Base-by-base conservation (phyloP, 2,329 filamentous ascomycete genomes). In the Xylariaceae sp. region DNA sequence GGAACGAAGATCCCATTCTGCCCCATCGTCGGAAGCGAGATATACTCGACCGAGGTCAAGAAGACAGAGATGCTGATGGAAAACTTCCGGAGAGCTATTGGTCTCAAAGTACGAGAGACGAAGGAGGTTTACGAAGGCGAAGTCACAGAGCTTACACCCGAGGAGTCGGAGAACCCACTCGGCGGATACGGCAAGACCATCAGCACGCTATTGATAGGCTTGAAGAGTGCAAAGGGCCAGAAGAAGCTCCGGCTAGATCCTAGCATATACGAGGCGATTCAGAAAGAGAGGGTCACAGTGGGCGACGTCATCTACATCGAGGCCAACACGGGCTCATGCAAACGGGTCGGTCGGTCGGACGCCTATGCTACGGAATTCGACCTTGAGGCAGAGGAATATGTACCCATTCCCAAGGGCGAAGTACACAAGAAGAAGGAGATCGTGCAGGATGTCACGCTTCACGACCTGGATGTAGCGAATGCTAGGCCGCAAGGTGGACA, bases 391-490 rank as follows among this genome's bases (percentile, higher is more conserved):
- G 95, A 99, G 77, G 95, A 99, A 78, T 99, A 99, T 75, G 95
- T 99, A 64, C 95, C 95, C 5, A 96, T 99, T 63, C 95, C 95
- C 56, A 99, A 99, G 81, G 95, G 95, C 56, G 95, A 99, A 71
- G 95, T 99, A 51, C 95, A 98, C 82, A 99, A 99, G 86, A 98
- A 97, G 87, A 99, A 99, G 82, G 95, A 99, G 78, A 96, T 99
- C 67, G 95, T 99, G 31, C 95, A 99, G 75, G 95, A 99, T 71
- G 95, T 99, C 62, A 97, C 95, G 41, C 83, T 99, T 63, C 95
- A 99, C 75, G 95, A 99, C 72, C 82, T 99, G 54, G 95, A 99
- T 71, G 89, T 98, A 62, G 95, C 95, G 64, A 99, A 99, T 71
- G 90, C 95, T 12, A 83, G 94, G 69, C 95, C 95, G 4, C 92